A percentile compares a stretch with the other conserved stretches of the same genome.
Evolutionary conservation across 2,329 filamentous ascomycete species (phyloP).

Genomic region (Trichoderma semiorbis): DNA sequence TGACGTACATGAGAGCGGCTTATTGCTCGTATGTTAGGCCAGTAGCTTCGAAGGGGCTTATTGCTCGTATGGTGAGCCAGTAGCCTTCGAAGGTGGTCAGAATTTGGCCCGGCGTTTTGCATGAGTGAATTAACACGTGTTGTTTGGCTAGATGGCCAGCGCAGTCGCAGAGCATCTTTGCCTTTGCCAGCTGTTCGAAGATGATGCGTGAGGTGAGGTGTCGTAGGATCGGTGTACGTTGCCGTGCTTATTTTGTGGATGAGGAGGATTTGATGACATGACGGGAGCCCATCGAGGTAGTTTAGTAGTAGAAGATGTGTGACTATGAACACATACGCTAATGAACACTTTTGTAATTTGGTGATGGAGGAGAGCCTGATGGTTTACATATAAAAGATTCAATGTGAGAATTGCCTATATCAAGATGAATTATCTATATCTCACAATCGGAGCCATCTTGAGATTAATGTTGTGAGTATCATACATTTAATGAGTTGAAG

Average conservation of each 20-base stretch:
- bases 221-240: not conserved
- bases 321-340: not conserved
- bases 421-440: not conserved
- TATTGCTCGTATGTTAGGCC: not conserved
- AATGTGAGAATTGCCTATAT: not conserved
- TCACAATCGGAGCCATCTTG: not conserved
- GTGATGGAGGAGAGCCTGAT: not conserved
- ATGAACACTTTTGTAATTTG: not conserved
- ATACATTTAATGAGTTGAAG: not conserved
- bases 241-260: not conserved
- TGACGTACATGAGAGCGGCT: not conserved
- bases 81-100: not conserved
- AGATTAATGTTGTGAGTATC: not conserved
- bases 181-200: not conserved
- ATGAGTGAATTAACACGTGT: not conserved
- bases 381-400: not conserved
- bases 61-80: not conserved
- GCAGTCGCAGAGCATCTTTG: not conserved
- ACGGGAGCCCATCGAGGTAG: not conserved
- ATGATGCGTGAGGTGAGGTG: not conserved
- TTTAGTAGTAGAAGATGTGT: not conserved
- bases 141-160: not conserved
- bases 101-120: slow-evolving; percentile 4
- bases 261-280: not conserved
- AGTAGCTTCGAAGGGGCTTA: not conserved